These are phyloP conservation scores for Apiospora hydei DNA, from an alignment of 2,329 filamentous ascomycete species.

Conservation along the genomic window DNA sequence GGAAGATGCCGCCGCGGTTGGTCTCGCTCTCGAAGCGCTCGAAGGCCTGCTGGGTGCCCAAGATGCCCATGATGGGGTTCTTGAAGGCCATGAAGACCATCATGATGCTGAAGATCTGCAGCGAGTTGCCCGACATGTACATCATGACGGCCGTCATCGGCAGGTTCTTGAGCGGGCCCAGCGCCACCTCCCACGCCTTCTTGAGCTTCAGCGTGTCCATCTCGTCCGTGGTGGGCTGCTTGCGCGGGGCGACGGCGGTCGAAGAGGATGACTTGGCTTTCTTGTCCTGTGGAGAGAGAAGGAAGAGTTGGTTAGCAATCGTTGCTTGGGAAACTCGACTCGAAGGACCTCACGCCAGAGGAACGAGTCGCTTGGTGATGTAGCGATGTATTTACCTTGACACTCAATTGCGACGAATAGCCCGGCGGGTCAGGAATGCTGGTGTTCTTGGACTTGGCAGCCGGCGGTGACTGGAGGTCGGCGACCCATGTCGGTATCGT, in stretches of 20 bases:
- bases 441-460: slow-evolving; percentile 68
- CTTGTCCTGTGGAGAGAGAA: slow-evolving; percentile 51
- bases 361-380: neutral
- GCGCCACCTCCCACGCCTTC: slow-evolving; percentile 97
- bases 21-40: slow-evolving; percentile 86
- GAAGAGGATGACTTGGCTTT: slow-evolving; percentile 48
- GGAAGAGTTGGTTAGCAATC: slow-evolving; percentile 23
- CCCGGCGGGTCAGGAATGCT: slow-evolving; percentile 86
- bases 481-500: slow-evolving; percentile 80
- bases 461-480: slow-evolving; percentile 76
- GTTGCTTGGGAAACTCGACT: neutral
- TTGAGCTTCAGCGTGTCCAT: slow-evolving; percentile 97
- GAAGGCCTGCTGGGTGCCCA: slow-evolving; percentile 87
- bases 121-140: slow-evolving; percentile 99
- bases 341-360: neutral
- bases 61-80: slow-evolving; percentile 85
- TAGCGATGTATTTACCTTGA: slow-evolving; percentile 55
- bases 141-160: slow-evolving; percentile 99
- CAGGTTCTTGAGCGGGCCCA: slow-evolving; percentile 90
- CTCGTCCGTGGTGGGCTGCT: slow-evolving; percentile 78
- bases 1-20: slow-evolving; percentile 75
- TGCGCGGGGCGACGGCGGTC: slow-evolving; percentile 59
- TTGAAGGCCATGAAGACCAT: slow-evolving; percentile 99
- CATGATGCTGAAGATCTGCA: slow-evolving; percentile 99
- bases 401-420: slow-evolving; percentile 65